Percentiles rank a stretch among this genome's conserved stretches.
These are phyloP conservation scores for Phaeosphaeria sp. DNA, from an alignment of 2,329 filamentous ascomycete species.

Conservation along the genomic window DNA sequence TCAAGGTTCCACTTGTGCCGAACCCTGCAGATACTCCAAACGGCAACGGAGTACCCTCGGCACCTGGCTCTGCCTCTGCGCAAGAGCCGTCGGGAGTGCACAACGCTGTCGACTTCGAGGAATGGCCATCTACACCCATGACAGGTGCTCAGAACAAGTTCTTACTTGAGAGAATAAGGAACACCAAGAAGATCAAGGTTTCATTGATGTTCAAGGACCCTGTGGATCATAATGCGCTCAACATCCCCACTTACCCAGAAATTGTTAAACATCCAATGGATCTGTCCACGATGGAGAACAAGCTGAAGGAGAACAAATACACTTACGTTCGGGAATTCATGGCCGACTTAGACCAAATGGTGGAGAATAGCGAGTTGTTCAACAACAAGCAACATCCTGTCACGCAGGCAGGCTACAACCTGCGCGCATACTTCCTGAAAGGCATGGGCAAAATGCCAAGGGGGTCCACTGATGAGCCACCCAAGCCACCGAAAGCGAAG, in stretches of 20 bases:
- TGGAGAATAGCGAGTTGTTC: slow-evolving; percentile 80
- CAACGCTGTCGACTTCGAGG: slow-evolving; percentile 40
- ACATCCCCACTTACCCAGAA: slow-evolving; percentile 75
- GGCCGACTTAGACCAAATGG: slow-evolving; percentile 77
- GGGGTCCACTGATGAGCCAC: slow-evolving; percentile 60
- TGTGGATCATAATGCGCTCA: slow-evolving; percentile 77
- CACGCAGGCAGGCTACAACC: slow-evolving; percentile 69
- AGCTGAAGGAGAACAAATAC: slow-evolving; percentile 76
- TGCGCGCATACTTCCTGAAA: slow-evolving; percentile 66
- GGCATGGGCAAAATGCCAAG: slow-evolving; percentile 67
- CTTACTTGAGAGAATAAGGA: slow-evolving; percentile 70
- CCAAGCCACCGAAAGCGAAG: slow-evolving; percentile 64
- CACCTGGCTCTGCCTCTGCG: slow-evolving; percentile 34
- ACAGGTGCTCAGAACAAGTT: slow-evolving; percentile 67
- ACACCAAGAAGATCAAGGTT: slow-evolving; percentile 85
- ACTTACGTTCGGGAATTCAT: slow-evolving; percentile 73
- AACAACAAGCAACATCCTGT: slow-evolving; percentile 82
- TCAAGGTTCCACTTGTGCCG: slow-evolving; percentile 55
- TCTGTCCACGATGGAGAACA: slow-evolving; percentile 80
- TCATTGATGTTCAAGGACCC: slow-evolving; percentile 78
- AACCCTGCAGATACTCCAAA: slow-evolving; percentile 38
- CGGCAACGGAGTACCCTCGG: slow-evolving; percentile 26
- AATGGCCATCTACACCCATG: slow-evolving; percentile 43
- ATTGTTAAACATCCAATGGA: slow-evolving; percentile 84
- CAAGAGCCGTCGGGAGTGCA: slow-evolving; percentile 41